Base-by-base conservation (phyloP, 2,329 filamentous ascomycete species). In the Neonectria neomacrospora region DNA sequence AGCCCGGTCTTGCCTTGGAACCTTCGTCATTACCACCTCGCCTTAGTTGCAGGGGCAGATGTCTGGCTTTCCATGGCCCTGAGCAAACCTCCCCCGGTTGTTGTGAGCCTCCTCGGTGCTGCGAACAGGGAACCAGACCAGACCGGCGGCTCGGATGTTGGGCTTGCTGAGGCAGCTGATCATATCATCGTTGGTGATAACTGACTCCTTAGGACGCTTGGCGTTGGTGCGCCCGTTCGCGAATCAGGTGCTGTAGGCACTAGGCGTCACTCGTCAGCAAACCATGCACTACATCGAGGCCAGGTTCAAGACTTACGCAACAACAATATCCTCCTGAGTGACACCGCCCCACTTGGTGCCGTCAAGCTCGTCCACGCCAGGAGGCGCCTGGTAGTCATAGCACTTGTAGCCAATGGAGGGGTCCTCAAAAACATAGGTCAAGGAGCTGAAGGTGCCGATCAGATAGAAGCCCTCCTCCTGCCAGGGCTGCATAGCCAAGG, bases 21-120 rank as follows among this genome's bases (percentile, higher is more conserved):
- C 12, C 23, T 28, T 16, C 30, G 45, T 12, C 47, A 45, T 30
- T 42, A 10, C 18, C 11, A 32, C 26, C 7, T 34, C n/a, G 30
- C 58, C 18, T 48, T 61, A 57, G 26, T 63, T 55, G 11, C 50
- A 65, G 23, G 54, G 63, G n/a, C 44, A 56, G 28, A 54, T 50
- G 11, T 34, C 42, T 3, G 55, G 60, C 18, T 42, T 26, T 8
- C 41, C 47, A 3, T 64, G 48, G 6, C 26, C 52, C 26, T 41
- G 23, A 14, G n/a, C 32, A 12, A 44, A 48, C 10, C 48, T 54
- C 9, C 42, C 41, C 48, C 32, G 39, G 32, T 66, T 45, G 22
- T 8, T 22, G 20, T 64, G 48, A 28, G 63, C 47, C 53, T 63
- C 60, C 2, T 57, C 39, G n/a, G 22, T 16, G 23, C 8, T 30